Percentiles rank a stretch among this genome's conserved stretches.
Conservation (phyloP, 78 protist species). For the Dictyostelium purpureum region DNA sequence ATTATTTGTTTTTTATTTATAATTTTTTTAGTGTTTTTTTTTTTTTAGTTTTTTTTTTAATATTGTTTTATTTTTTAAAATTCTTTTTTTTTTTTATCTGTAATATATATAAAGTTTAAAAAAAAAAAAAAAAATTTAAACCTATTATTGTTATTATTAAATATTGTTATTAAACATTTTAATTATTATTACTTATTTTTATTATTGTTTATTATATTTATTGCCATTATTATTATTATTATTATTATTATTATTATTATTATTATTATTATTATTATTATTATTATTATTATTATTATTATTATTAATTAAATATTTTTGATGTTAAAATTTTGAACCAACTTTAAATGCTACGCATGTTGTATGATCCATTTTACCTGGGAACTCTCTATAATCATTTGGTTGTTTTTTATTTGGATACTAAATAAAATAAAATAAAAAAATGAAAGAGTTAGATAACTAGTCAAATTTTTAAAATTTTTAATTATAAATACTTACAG, state of each 20-base stretch:
- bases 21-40: neutral
- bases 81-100: neutral
- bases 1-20: neutral
- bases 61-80: neutral
- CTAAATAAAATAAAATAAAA: neutral
- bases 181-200: neutral
- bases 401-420: conserved; percentile 76
- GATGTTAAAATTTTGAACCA: too few species aligned
- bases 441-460: neutral
- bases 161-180: too few species aligned
- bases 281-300: too few species aligned
- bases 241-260: too few species aligned
- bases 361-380: conserved; percentile 87
- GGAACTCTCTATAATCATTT: conserved; percentile 73
- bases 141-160: too few species aligned
- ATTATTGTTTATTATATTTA: neutral
- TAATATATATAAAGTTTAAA: too few species aligned
- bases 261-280: too few species aligned
- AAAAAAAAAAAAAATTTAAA: too few species aligned
- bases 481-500: neutral
- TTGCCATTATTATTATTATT: neutral
- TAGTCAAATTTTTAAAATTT: neutral
- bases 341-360: conserved; percentile 73
- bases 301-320: neutral
- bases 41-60: neutral